Percentiles rank a stretch among this genome's conserved stretches.
Conservation (phyloP, 1,139 yeast species). For the Scheffersomyces insectosa region DNA sequence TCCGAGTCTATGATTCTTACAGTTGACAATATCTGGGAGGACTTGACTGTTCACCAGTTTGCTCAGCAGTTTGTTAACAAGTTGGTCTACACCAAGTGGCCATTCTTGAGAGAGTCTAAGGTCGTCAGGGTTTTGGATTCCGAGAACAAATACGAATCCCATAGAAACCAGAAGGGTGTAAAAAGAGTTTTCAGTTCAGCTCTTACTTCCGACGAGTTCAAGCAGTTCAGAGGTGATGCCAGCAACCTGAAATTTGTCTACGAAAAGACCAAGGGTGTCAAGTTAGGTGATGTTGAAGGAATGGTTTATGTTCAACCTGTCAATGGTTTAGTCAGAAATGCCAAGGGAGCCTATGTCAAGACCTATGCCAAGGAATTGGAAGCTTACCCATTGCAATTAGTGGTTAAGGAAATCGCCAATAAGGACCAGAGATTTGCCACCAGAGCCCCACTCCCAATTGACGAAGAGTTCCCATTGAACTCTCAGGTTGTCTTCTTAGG, state of each 20-base stretch:
- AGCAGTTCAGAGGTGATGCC: constrained; percentile 37
- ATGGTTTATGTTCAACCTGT: constrained; percentile 72
- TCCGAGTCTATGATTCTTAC: constrained; percentile 78
- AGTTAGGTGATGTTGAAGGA: constrained; percentile 53
- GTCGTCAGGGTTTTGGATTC: constrained; percentile 66
- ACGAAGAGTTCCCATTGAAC: constrained; percentile 76
- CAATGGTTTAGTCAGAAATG: constrained; percentile 72
- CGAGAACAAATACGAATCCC: constrained; percentile 45
- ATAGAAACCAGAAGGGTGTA: constrained; percentile 24
- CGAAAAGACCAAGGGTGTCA: constrained; percentile 56
- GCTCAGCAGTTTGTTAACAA: constrained; percentile 61
- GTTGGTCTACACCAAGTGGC: constrained; percentile 81
- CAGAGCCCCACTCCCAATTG: constrained; percentile 74
- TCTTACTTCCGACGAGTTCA: constrained; percentile 40
- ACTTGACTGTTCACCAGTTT: constrained; percentile 53
- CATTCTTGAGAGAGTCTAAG: constrained; percentile 80
- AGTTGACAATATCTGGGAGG: constrained; percentile 53
- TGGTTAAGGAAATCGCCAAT: constrained; percentile 74
- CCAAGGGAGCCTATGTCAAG: constrained; percentile 78
- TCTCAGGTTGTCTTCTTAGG: constrained; percentile 83
- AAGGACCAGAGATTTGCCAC: constrained; percentile 75
- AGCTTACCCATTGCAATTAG: constrained; percentile 70
- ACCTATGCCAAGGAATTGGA: constrained; percentile 55
- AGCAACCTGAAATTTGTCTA: constrained; percentile 37
- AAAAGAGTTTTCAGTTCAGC: constrained; percentile 43